Percentiles rank a stretch among this genome's conserved stretches.
Conservation (phyloP, 2,329 filamentous ascomycete genomes). For the Hansfordia pulvinata region DNA sequence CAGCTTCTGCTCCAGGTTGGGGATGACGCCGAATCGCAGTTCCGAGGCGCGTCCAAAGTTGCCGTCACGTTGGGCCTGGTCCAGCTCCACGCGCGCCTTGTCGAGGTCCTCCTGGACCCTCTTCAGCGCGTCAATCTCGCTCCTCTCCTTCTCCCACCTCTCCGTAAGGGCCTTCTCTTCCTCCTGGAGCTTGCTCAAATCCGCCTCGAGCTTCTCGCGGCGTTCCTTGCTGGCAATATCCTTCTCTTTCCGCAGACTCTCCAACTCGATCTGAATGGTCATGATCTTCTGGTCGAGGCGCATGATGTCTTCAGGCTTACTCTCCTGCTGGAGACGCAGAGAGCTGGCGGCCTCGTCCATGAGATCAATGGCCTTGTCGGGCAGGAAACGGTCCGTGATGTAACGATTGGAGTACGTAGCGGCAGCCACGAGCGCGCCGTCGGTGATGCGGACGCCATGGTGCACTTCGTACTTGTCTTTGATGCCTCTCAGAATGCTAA, state of each 20-base stretch:
- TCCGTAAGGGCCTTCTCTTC: constrained; percentile 63
- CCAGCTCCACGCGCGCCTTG: constrained; percentile 69
- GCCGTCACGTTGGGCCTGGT: constrained; percentile 74
- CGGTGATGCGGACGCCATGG: constrained; percentile 89
- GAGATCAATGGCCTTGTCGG: constrained; percentile 93
- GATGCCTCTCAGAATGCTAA: constrained; percentile 90
- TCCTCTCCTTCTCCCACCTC: constrained; percentile 81
- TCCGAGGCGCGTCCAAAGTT: constrained; percentile 88
- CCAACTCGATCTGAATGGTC: constrained; percentile 93
- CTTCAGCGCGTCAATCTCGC: constrained; percentile 78
- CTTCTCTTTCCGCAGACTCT: constrained; percentile 86
- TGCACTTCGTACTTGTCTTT: constrained; percentile 97
- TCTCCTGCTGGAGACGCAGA: constrained; percentile 85
- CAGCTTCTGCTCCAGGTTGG: constrained; percentile 63
- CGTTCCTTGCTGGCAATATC: constrained; percentile 82
- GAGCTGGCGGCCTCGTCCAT: constrained; percentile 93
- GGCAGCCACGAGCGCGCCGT: constrained; percentile 81
- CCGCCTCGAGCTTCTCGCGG: constrained; percentile 69
- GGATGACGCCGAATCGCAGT: constrained; percentile 78
- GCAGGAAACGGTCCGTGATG: constrained; percentile 88
- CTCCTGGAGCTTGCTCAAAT: constrained; percentile 62
- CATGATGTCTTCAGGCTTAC: constrained; percentile 90
- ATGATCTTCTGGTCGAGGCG: constrained; percentile 88
- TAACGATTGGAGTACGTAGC: constrained; percentile 90
- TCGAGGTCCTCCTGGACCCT: constrained; percentile 81